These are phyloP conservation scores for Marchantia polymorpha DNA, from an alignment of 225 moss, liverwort and hornwort genomes.

Conservation along the genomic window DNA sequence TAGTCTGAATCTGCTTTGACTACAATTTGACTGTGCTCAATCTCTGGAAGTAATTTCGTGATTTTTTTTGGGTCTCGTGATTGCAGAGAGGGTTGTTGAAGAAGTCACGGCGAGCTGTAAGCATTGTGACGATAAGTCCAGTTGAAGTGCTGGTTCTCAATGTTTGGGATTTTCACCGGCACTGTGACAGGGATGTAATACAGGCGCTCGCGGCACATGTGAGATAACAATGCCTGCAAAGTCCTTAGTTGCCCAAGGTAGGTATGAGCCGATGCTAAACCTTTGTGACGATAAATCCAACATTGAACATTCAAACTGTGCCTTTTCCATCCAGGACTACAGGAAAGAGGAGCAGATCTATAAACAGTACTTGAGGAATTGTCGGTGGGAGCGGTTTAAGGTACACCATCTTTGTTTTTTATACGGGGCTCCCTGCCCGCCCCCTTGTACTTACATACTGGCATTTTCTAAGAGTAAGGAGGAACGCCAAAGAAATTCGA, in stretches of 20 bases:
- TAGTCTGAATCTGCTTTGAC: too few relatives aligned
- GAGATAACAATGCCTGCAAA: not conserved
- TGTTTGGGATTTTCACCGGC: constrained; percentile 85
- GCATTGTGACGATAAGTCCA: constrained; percentile 65
- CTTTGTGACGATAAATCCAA: not conserved
- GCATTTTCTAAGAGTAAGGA: not conserved
- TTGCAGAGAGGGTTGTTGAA: constrained; percentile 69
- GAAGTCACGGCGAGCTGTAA: constrained; percentile 67
- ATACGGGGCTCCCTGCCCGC: not conserved
- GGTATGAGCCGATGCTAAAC: too few relatives aligned
- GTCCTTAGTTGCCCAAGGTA: not conserved
- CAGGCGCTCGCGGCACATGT: constrained; percentile 43
- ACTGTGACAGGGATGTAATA: constrained; percentile 71
- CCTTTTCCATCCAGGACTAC: constrained; percentile 51
- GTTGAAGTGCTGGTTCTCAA: constrained; percentile 83
- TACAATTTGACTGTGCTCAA: too few relatives aligned
- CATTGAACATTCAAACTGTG: not conserved
- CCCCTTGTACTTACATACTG: not conserved
- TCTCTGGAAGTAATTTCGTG: too few relatives aligned
- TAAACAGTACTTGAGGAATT: constrained; percentile 59
- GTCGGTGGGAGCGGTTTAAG: constrained; percentile 86
- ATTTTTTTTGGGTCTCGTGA: not conserved
- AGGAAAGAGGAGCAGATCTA: constrained; percentile 74
- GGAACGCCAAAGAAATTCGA: not conserved
- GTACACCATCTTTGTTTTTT: constrained; percentile 20